Evolutionary conservation across 2,329 filamentous ascomycete species (phyloP), one percentile per base, ranked within the genome.

Genomic region (Orbilia quercus): DNA sequence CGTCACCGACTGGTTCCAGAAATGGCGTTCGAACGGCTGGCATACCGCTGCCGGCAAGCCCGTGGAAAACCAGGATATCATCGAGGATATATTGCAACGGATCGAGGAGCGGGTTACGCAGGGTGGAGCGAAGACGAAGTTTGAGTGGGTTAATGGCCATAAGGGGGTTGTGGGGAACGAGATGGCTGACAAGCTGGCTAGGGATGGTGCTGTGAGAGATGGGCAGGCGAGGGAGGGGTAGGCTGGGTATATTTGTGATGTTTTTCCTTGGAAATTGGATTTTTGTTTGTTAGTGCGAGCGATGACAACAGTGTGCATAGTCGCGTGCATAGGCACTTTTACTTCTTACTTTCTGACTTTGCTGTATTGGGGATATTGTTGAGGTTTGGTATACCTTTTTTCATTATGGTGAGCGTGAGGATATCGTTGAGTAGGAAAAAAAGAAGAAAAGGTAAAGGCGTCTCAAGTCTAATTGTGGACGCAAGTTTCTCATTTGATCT

Each of bases 141-240:
- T 96, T 78, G 85, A 88, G 75, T 98, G 93, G 93, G 88, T 97
- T 50, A 96, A 96, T 81, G 95, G 92, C 0, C 95, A 99, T 79
- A 85, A 85, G 23, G 84, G 84, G 12, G 60, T 66, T 20, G 69
- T 73, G 1, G 69, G 69, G 22, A 73, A 73, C 23, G 69, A 73
- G 42, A 73, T 73, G 69, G 69, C 69, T n/a, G 69, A 73, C 34
- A 73, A 66, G 23, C 25, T 73, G 38, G 69, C 69, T 53, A 66
- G 69, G 23, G 69, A 73, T 22, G 69, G 69, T 2, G 69, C 69
- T 22, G 63, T 62, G 12, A 25, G 69, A 7, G 67, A 72, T 54
- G 54, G 53, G 7, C 34, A 18, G 16, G 42, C 16, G 18, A 14
- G 7, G n/a, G 25, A 20, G 11, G 3, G 18, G 44, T 57, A 40